A percentile compares a stretch with the other conserved stretches of the same genome.
phyloP scores from a whole-genome alignment of 306 rosid genomes.

The Lagenaria siceraria region DNA sequence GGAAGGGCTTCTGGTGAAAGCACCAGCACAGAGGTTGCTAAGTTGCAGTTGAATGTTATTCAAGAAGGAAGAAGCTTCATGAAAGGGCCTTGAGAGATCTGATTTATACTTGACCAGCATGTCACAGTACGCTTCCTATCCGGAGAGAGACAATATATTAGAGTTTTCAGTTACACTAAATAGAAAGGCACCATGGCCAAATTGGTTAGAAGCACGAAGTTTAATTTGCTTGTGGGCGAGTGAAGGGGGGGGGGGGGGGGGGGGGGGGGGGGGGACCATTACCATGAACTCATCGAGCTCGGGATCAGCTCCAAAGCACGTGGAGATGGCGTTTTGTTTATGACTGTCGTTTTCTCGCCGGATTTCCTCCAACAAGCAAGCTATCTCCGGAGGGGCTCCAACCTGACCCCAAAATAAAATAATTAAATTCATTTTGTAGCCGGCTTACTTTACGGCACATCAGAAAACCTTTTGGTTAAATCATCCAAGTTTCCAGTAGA shows the following conservation, averaged over 20 bases:
- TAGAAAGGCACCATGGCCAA: not conserved
- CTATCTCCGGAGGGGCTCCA: conserved; percentile 93
- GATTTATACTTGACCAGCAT: not conserved
- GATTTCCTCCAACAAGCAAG: conserved; percentile 66
- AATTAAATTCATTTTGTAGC: not conserved
- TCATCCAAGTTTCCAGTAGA: not conserved
- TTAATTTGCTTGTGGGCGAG: conserved; percentile 1
- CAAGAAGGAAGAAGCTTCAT: conserved; percentile 1
- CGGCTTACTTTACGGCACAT: not conserved
- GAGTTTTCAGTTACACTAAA: not conserved
- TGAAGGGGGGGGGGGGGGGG: conserved; percentile 13
- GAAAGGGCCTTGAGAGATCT: not conserved
- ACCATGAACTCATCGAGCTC: conserved; percentile 99
- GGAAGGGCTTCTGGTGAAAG: not conserved
- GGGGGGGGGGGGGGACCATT: conserved; percentile 24
- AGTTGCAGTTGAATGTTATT: not conserved
- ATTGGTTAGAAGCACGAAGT: not conserved
- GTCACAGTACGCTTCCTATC: conserved; percentile 1
- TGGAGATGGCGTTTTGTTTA: conserved; percentile 47
- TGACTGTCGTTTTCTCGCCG: conserved; percentile 47
- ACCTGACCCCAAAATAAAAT: conserved; percentile 26
- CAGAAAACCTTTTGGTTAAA: not conserved
- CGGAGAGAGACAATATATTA: conserved; percentile 7
- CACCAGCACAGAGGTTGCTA: not conserved
- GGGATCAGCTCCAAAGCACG: conserved; percentile 96